These are phyloP conservation scores for Inga oerstediana DNA, from an alignment of 306 rosid species.

Conservation along the genomic window DNA sequence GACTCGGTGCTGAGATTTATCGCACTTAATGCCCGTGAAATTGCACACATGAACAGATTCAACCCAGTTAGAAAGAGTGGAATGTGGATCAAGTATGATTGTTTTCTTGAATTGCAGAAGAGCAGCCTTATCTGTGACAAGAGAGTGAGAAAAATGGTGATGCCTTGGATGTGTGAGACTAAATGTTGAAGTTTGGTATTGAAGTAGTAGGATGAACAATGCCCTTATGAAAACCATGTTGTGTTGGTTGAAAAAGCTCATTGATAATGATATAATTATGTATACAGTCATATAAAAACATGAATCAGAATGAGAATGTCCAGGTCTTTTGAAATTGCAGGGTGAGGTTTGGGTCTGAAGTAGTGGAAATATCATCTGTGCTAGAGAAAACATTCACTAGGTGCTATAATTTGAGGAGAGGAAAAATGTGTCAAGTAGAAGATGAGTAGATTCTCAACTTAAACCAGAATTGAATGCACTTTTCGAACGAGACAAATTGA, in stretches of 20 bases:
- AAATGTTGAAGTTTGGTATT: slow-evolving; percentile 35
- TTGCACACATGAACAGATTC: slow-evolving; percentile 54
- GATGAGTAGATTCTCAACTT: slow-evolving; percentile 43
- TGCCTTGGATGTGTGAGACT: slow-evolving; percentile 31
- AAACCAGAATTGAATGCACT: slow-evolving; percentile 19
- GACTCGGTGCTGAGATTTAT: slow-evolving; percentile 50
- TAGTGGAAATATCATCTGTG: background rate
- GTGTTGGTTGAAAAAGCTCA: background rate
- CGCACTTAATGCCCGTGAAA: slow-evolving; percentile 59
- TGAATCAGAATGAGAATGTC: background rate
- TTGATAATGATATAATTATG: background rate
- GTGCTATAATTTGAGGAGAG: slow-evolving; percentile 30
- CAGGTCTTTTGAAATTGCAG: background rate
- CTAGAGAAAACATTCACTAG: background rate
- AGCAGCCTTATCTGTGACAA: slow-evolving; percentile 54
- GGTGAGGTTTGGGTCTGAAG: slow-evolving; percentile 3
- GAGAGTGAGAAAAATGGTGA: slow-evolving; percentile 45
- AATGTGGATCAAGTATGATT: slow-evolving; percentile 49
- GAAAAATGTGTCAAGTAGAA: background rate
- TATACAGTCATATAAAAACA: background rate
- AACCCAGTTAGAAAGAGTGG: slow-evolving; percentile 59
- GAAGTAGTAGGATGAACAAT: slow-evolving; percentile 50
- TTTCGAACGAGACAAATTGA: slow-evolving; percentile 26
- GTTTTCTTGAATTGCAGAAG: slow-evolving; percentile 55
- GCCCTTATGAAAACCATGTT: slow-evolving; percentile 45